Conservation (phyloP, 306 rosid genomes). For the Malus asiatica region DNA sequence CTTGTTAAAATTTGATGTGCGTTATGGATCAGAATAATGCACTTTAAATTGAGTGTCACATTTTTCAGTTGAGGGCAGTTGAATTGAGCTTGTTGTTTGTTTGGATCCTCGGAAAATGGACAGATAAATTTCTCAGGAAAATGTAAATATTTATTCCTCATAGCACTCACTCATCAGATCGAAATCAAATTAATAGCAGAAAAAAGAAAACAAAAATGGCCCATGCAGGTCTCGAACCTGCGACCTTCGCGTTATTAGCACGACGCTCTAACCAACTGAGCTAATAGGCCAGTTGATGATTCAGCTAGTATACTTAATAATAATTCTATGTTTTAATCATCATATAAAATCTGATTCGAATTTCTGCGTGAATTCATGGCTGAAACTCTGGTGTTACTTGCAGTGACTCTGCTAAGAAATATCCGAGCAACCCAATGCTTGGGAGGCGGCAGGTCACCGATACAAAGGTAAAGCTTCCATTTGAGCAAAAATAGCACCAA, state of each 20-base stretch:
- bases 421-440: slow-evolving; percentile 55
- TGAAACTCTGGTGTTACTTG: slow-evolving; percentile 18
- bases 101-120: neutral
- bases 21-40: neutral
- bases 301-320: accelerated
- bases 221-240: slow-evolving; percentile 24
- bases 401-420: slow-evolving; percentile 71
- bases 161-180: too few species aligned
- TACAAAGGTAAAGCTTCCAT: slow-evolving; percentile 40
- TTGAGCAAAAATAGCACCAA: neutral
- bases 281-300: neutral
- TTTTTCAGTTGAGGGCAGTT: neutral
- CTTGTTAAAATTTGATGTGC: neutral
- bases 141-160: too few species aligned
- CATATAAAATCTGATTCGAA: neutral
- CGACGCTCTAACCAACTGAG: slow-evolving; percentile 28
- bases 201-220: neutral
- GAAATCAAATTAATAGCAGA: neutral
- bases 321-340: neutral
- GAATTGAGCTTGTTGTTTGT: neutral
- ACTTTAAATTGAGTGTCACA: neutral
- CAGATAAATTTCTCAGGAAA: neutral
- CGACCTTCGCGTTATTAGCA: slow-evolving; percentile 29
- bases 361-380: slow-evolving; percentile 8
- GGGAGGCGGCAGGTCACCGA: slow-evolving; percentile 62